Base-by-base conservation (phyloP, 73 alveolate species). In the Uronychia binucleata region DNA sequence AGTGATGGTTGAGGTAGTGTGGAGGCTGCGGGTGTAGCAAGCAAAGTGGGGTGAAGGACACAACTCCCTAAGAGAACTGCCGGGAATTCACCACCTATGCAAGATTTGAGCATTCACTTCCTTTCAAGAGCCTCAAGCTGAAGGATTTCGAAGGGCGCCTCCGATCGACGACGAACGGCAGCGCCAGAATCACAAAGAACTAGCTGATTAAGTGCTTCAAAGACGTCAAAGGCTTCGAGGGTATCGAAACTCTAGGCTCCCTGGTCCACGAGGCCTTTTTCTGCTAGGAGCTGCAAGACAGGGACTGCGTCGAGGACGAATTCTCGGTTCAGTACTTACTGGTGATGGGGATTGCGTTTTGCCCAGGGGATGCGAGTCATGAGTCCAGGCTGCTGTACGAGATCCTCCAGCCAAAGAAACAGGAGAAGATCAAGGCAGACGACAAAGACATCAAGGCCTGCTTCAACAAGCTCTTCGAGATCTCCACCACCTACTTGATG, bases 1-100 rank as follows among this genome's bases (percentile, higher is more conserved):
- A 46, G 67, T 46, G 67, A 46, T 46, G 67, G 67, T 46, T 46
- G 67, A 46, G 67, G 67, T 46, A 46, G 67, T 46, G 67, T 46
- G 67, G 67, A 46, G 67, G 67, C 19, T 46, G 67, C 67, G 67
- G 19, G 67, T 46, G 67, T 19, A 46, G 67, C 67, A 46, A 46
- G 19, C 19, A 46, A 19, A 46, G n/a, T 11, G 67, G 5, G 5
- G 67, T 46, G 5, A 19, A 11, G 5, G 67, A 46, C 5, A 46
- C n/a, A 11, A 11, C 67, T 5, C n/a, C 67, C 19, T 11, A 5
- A 11, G 67, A 46, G 67, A 19, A 46, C 5, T 46, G 67, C 19
- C n/a, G 67, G 19, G 67, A 46, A 5, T 46, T 46, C 67, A 46
- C 67, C 19, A 5, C 19, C 67, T 46, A 11, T 19, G 67, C 67